phyloP scores from a whole-genome alignment of 345 rosid species.

The Noccaea bulbosa region DNA sequence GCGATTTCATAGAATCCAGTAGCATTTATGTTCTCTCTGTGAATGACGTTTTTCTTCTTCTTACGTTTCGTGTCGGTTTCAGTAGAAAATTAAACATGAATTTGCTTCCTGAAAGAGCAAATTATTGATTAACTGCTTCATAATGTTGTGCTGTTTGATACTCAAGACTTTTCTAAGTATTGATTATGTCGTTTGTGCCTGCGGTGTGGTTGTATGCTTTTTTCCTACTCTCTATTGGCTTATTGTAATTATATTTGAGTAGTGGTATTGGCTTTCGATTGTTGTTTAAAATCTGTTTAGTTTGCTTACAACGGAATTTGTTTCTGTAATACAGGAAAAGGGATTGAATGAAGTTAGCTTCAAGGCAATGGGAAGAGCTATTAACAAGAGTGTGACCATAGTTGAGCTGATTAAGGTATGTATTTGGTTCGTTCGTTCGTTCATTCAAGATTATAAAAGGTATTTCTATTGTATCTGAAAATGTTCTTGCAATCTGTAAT shows the following conservation, averaged over 20 bases:
- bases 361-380: constrained; percentile 99
- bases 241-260: background rate
- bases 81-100: background rate
- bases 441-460: background rate
- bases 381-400: constrained; percentile 89
- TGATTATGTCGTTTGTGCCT: background rate
- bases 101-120: background rate
- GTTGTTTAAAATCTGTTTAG: background rate
- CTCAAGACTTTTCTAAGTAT: background rate
- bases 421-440: background rate
- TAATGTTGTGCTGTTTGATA: background rate
- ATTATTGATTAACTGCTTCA: background rate
- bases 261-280: background rate
- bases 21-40: constrained; percentile 10
- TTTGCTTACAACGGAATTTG: background rate
- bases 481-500: constrained; percentile 10
- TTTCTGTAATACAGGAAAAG: constrained; percentile 56
- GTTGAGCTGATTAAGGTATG: constrained; percentile 90
- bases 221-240: background rate
- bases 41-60: background rate
- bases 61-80: constrained; percentile 1
- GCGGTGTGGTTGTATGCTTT: background rate
- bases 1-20: background rate
- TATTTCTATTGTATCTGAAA: constrained; percentile 33
- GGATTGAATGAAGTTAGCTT: constrained; percentile 74